Evolutionary conservation across 2,329 filamentous ascomycete genomes (phyloP).

Genomic region (Fusarium kyushuense): DNA sequence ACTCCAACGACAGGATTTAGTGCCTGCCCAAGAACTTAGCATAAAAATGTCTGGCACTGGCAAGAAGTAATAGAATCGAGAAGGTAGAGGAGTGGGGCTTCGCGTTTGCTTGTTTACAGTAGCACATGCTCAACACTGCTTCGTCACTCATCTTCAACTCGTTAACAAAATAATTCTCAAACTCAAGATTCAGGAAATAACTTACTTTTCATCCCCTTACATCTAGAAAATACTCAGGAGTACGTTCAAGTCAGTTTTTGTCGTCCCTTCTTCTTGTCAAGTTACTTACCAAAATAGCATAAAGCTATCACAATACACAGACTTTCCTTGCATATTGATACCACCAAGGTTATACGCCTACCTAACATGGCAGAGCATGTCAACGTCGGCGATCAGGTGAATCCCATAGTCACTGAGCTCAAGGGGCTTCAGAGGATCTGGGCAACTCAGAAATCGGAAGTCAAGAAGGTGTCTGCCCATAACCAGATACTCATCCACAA

Average conservation of each 20-base stretch:
- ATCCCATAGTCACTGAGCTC: background rate
- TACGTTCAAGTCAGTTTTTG: background rate
- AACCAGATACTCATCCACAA: background rate
- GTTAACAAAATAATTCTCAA: background rate
- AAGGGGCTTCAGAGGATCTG: background rate
- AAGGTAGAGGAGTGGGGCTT: background rate
- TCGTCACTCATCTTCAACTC: constrained; percentile 3
- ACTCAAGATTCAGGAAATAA: background rate
- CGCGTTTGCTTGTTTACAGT: background rate
- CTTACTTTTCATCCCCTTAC: background rate
- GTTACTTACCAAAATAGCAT: background rate
- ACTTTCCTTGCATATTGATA: no score
- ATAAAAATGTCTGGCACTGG: background rate
- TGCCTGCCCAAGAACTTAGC: no score
- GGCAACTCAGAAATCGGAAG: constrained; percentile 2
- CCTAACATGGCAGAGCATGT: background rate
- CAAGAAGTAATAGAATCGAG: background rate
- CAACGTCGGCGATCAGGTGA: background rate
- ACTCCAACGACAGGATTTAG: no score
- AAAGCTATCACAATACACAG: no score
- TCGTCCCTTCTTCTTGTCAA: no score
- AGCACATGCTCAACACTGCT: constrained; percentile 8
- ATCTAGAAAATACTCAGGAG: no score
- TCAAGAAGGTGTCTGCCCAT: background rate
- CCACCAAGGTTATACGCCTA: no score